Conservation (phyloP, 306 rosid genomes). For the Quercus robur region DNA sequence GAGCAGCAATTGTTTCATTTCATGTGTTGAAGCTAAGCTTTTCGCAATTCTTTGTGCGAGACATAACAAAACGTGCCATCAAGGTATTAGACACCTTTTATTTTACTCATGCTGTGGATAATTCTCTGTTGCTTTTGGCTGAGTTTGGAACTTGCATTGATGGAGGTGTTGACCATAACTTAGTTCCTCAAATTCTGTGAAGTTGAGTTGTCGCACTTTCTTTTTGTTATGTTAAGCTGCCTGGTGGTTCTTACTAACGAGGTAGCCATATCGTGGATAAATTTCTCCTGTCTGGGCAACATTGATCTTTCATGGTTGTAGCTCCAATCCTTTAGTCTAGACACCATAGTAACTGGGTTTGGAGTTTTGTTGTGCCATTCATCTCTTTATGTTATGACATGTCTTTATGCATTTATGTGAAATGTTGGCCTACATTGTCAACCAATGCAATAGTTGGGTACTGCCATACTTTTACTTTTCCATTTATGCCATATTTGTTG, state of each 20-base stretch:
- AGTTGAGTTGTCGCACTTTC: neutral
- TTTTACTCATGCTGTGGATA: neutral
- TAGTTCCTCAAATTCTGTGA: neutral
- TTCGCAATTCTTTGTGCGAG: conserved; percentile 71
- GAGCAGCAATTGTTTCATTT: conserved; percentile 83
- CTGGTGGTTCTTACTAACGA: neutral
- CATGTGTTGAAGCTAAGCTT: conserved; percentile 71
- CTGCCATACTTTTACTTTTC: neutral
- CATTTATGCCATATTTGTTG: neutral
- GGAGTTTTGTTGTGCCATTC: neutral
- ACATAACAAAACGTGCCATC: conserved; percentile 63
- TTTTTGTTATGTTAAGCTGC: neutral
- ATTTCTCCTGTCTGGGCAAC: neutral
- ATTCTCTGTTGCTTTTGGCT: neutral
- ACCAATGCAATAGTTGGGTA: neutral
- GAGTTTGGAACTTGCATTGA: conserved; percentile 9
- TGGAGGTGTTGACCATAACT: neutral
- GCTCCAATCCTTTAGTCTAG: neutral
- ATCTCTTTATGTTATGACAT: neutral
- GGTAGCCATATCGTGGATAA: neutral
- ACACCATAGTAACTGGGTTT: neutral
- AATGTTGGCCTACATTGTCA: neutral
- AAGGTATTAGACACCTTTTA: conserved; percentile 42
- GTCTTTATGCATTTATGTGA: neutral
- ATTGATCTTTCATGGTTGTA: neutral